Percentiles rank a stretch among this genome's conserved stretches.
These are phyloP conservation scores for Aspergillus chevalieri DNA, from an alignment of 2,329 filamentous ascomycete genomes.

Conservation along the genomic window DNA sequence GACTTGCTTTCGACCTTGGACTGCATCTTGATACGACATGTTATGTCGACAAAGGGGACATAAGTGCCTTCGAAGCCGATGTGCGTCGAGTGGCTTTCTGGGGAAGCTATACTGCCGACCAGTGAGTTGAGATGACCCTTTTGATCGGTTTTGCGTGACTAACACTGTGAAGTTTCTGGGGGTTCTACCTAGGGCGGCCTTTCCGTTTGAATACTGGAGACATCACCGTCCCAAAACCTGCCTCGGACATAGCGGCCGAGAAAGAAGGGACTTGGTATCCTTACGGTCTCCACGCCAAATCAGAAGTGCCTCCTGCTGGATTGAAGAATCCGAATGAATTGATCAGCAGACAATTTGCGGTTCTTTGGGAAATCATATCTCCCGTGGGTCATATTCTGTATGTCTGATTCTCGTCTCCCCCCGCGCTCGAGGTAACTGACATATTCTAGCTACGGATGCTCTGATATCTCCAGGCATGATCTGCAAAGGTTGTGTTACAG, in stretches of 20 bases:
- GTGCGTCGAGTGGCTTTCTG: slow-evolving; percentile 38
- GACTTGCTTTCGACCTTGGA: slow-evolving; percentile 41
- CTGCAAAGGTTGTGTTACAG: slow-evolving; percentile 30
- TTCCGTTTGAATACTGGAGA: slow-evolving; percentile 38
- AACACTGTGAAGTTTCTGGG: slow-evolving; percentile 29
- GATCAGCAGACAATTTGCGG: slow-evolving; percentile 33
- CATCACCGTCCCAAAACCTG: slow-evolving; percentile 35
- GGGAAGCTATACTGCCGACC: slow-evolving; percentile 39
- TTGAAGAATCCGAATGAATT: slow-evolving; percentile 28
- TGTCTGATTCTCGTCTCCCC: slow-evolving; percentile 3
- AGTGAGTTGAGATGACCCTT: slow-evolving; percentile 17
- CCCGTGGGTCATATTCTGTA: slow-evolving; percentile 39
- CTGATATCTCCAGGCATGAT: slow-evolving; percentile 32
- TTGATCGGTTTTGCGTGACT: neutral
- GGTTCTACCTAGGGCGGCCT: slow-evolving; percentile 40
- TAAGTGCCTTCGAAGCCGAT: slow-evolving; percentile 35
- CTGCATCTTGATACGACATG: slow-evolving; percentile 36
- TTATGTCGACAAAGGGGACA: slow-evolving; percentile 36
- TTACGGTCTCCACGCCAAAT: slow-evolving; percentile 20
- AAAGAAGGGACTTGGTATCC: slow-evolving; percentile 28
- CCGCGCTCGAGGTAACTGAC: slow-evolving; percentile 2
- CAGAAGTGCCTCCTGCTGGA: slow-evolving; percentile 11
- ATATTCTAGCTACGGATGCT: slow-evolving; percentile 29
- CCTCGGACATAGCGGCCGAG: slow-evolving; percentile 17
- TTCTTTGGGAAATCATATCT: slow-evolving; percentile 41